Percentiles rank a stretch among this genome's conserved stretches.
Conservation (phyloP, 257 asterid species). For the Solanum chaucha region DNA sequence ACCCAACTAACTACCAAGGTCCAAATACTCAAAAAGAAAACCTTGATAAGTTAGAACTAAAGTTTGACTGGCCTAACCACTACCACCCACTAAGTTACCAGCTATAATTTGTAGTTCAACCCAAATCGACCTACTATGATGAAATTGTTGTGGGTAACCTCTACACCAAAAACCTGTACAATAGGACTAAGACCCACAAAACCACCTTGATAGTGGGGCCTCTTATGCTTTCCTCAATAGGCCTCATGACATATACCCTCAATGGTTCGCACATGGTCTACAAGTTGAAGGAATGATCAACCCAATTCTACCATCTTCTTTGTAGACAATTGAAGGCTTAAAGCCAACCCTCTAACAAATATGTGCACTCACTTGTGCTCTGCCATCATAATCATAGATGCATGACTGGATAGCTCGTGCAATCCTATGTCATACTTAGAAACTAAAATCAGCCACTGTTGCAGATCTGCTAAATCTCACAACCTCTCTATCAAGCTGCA, state of each 20-base stretch:
- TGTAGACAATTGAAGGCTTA: neutral
- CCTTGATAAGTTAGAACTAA: too few species aligned
- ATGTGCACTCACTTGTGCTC: neutral
- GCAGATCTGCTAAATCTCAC: neutral
- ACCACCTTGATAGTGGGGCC: neutral
- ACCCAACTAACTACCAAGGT: too few species aligned
- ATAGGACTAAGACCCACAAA: neutral
- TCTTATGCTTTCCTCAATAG: neutral
- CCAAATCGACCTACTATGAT: neutral
- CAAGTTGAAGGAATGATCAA: neutral
- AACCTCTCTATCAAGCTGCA: neutral
- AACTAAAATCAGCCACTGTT: neutral
- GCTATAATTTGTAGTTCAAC: neutral
- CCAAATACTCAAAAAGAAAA: too few species aligned
- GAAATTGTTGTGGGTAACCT: neutral
- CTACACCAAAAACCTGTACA: neutral
- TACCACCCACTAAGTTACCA: neutral
- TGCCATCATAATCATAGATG: neutral
- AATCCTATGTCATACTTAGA: neutral
- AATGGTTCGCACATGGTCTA: neutral
- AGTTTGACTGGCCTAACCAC: too few species aligned
- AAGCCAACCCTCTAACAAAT: too few species aligned
- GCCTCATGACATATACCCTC: neutral
- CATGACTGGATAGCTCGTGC: neutral
- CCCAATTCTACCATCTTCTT: neutral